These are phyloP conservation scores for Canna indica DNA, from an alignment of 176 grass and related monocot genomes.

Conservation along the genomic window DNA sequence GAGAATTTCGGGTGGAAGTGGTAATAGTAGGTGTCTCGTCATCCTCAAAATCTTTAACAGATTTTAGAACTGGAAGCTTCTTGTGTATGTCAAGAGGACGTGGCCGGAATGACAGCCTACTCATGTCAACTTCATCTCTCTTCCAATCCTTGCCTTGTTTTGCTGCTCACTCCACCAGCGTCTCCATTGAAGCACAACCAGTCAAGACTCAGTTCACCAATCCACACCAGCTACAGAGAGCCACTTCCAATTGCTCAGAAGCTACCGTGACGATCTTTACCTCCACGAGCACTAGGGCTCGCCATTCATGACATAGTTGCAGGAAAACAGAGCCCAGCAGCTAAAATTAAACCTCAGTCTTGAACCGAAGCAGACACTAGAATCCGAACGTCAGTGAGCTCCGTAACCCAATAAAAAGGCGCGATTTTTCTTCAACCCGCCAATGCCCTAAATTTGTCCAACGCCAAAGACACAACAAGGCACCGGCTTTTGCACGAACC, in stretches of 20 bases:
- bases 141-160: conserved; percentile 10
- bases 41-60: conserved; percentile 81
- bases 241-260: not conserved
- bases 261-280: not conserved
- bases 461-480: not conserved
- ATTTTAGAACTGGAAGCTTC: conserved; percentile 87
- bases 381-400: not conserved
- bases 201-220: not conserved
- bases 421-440: not conserved
- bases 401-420: not conserved
- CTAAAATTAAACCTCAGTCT: not conserved
- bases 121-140: conserved; percentile 77
- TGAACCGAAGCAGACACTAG: not conserved
- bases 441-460: conserved; percentile 10
- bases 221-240: not conserved
- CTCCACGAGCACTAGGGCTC: not conserved
- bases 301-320: not conserved
- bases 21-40: conserved; percentile 32
- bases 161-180: not conserved
- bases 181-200: too few relatives aligned
- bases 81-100: conserved; percentile 98
- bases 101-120: conserved; percentile 86
- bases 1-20: conserved; percentile 21
- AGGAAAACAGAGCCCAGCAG: not conserved
- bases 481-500: not conserved